Evolutionary conservation across 2,329 filamentous ascomycete genomes (phyloP), one percentile per base, ranked within the genome.

Genomic region (Calonectria naviculata): DNA sequence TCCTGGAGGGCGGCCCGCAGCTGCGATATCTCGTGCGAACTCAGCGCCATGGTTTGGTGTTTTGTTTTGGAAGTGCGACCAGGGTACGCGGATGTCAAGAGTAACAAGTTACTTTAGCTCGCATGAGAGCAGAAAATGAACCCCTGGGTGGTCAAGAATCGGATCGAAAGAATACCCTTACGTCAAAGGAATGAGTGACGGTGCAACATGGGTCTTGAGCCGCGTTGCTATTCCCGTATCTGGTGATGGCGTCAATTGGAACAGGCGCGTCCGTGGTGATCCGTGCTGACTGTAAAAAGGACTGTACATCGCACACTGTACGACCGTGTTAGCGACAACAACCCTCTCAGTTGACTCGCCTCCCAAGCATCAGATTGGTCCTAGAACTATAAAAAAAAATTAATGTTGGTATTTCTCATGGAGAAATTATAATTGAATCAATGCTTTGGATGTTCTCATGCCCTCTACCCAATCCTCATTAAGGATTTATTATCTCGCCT

Each of bases 1-100:
- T 95, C 93, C 81, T 97, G 94, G 49, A 98, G 88, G 38, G 94
- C 91, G 42, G 88, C 89, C 79, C 93, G 91, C 71, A 97, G 87
- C 80, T 95, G 92, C 62, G 86, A 84, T 52, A 88, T 86, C 72
- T 92, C 90, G 72, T 88, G 85, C 65, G 87, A 84, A 69, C 85
- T 90, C 71, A 92, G 85, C 70, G 85, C 83, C 89, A 91, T 91
- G 46, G 71, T 90, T 54, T 71, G 75, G 72, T 71, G 70, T 66
- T 73, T 67, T 31, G 61, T 69, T 73, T 67, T 29, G 60, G 47
- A 44, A 68, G 71, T 56, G 71, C 58, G 74, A 58, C 52, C 34
- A 38, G 70, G 71, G 71, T 67, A 9, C 67, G 73, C 63, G 75
- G 49, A 63, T 54, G n/a, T 29, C 38, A 56, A 41, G 34, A 38